Conservation (phyloP, 495 filamentous ascomycete species). For the Poronia punctata region DNA sequence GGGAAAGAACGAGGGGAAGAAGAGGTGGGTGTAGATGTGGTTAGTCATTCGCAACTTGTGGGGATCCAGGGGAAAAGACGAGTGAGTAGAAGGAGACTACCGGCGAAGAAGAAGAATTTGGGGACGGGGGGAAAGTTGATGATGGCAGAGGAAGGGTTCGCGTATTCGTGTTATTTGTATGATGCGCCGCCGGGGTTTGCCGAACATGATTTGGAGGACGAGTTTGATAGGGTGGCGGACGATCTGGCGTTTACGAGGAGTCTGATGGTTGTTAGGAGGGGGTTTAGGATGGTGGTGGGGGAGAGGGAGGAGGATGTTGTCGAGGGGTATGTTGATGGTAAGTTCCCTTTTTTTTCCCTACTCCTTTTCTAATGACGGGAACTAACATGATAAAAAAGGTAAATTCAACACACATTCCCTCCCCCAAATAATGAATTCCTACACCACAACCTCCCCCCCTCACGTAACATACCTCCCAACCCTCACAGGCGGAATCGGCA, state of each 20-base stretch:
- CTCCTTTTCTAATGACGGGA: neutral
- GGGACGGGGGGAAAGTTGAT: constrained; percentile 40
- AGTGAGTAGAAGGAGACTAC: constrained; percentile 38
- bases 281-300: constrained; percentile 52
- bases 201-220: constrained; percentile 43
- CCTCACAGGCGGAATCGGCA: constrained; percentile 59
- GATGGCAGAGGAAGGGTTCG: constrained; percentile 8
- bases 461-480: constrained; percentile 43
- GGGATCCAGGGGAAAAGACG: constrained; percentile 58
- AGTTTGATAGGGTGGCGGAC: constrained; percentile 41
- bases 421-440: constrained; percentile 46
- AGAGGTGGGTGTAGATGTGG: constrained; percentile 35
- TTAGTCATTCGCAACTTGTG: constrained; percentile 44
- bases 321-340: constrained; percentile 55
- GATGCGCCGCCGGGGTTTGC: constrained; percentile 42
- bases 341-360: constrained; percentile 10
- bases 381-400: constrained; percentile 17
- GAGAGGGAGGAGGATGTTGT: constrained; percentile 54
- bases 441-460: constrained; percentile 41
- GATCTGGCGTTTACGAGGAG: constrained; percentile 45
- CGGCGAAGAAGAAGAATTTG: constrained; percentile 47
- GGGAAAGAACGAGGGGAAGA: too few species aligned
- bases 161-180: constrained; percentile 36
- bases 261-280: constrained; percentile 38
- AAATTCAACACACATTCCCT: constrained; percentile 44